Percentiles rank a stretch among this genome's conserved stretches.
Evolutionary conservation across 192 early-diverging fungal genomes (phyloP).

Genomic region (Kickxella alabastrina): DNA sequence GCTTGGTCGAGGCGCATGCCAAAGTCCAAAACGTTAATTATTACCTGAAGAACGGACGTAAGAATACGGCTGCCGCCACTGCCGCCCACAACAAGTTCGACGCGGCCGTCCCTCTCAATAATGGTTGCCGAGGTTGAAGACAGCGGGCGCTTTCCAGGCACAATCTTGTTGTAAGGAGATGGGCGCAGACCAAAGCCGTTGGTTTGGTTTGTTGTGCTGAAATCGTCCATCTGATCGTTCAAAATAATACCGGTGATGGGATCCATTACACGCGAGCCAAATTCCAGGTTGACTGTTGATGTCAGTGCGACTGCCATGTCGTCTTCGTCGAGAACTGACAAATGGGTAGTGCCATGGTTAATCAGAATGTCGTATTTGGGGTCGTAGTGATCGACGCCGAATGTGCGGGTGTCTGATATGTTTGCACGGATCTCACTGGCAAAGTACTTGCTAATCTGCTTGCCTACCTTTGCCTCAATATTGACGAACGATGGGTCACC

Average conservation of each 20-base stretch:
- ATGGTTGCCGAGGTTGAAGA: conserved; percentile 54
- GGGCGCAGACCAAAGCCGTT: conserved; percentile 80
- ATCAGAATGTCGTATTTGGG: conserved; percentile 71
- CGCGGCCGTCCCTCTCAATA: conserved; percentile 43
- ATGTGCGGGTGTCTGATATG: conserved; percentile 70
- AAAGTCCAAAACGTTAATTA: conserved; percentile 75
- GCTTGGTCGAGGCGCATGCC: conserved; percentile 64
- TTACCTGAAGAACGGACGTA: conserved; percentile 67
- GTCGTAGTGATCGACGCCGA: conserved; percentile 70
- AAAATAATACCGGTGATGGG: conserved; percentile 81
- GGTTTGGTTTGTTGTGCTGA: conserved; percentile 68
- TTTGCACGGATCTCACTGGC: conserved; percentile 63
- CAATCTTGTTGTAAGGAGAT: conserved; percentile 74
- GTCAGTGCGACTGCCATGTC: conserved; percentile 81
- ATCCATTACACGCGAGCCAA: conserved; percentile 87
- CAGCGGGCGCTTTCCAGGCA: conserved; percentile 81
- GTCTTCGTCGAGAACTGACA: conserved; percentile 73
- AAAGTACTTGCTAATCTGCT: conserved; percentile 68
- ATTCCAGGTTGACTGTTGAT: conserved; percentile 85
- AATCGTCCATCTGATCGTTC: conserved; percentile 97
- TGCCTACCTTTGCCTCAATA: conserved; percentile 41
- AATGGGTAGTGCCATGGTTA: conserved; percentile 88
- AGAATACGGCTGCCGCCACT: conserved; percentile 85
- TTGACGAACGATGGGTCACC: conserved; percentile 74
- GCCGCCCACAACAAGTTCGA: conserved; percentile 78